Evolutionary conservation across 140 eudicot genomes (phyloP).

Genomic region (Flaveria floridana): DNA sequence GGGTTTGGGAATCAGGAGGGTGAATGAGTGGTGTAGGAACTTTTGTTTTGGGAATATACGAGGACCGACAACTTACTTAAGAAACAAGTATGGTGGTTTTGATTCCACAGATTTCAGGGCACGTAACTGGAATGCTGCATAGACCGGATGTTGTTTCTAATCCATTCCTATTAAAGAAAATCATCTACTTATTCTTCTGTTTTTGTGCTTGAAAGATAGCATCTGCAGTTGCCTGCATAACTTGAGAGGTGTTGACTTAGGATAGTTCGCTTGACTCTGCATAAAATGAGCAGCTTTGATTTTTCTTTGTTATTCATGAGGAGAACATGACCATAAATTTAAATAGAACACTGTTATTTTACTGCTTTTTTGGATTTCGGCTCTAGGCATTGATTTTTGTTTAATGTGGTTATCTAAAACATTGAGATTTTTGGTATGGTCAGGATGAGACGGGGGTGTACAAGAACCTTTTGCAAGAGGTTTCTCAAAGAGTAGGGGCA

Average conservation of each 20-base stretch:
- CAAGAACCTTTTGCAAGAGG: constrained; percentile 92
- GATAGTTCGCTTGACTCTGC: background rate
- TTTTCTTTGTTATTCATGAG: background rate
- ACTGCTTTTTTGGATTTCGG: background rate
- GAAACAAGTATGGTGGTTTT: background rate
- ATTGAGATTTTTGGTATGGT: constrained; percentile 15
- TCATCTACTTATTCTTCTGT: background rate
- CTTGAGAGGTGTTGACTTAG: background rate
- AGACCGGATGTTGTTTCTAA: background rate
- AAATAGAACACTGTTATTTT: background rate
- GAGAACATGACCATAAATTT: background rate
- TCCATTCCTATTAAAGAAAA: background rate
- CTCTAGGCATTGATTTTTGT: background rate
- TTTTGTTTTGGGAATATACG: background rate
- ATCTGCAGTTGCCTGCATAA: background rate
- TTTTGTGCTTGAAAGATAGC: constrained; percentile 1
- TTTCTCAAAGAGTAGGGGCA: constrained; percentile 94
- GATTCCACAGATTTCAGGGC: background rate
- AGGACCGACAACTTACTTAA: background rate
- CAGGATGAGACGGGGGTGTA: constrained; percentile 98
- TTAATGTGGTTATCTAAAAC: background rate
- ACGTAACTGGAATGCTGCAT: background rate
- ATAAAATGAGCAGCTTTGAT: background rate
- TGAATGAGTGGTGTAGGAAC: background rate
- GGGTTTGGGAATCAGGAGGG: background rate